Evolutionary conservation across 2,329 filamentous ascomycete genomes (phyloP).

Genomic region (Ophiostoma ips): DNA sequence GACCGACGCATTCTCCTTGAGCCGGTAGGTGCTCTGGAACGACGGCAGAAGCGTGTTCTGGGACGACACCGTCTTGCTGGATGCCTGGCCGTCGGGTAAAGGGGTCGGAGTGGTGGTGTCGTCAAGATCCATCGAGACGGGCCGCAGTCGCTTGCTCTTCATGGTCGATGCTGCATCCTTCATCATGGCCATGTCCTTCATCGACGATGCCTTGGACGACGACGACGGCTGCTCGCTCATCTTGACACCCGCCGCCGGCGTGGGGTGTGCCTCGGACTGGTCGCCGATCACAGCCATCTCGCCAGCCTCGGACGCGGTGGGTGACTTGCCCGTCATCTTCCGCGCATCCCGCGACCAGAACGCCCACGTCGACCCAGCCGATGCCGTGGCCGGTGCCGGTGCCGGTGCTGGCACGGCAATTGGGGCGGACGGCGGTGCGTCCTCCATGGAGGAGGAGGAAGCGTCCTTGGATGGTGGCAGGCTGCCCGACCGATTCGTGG

Average conservation of each 20-base stretch:
- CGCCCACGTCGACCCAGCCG: constrained; percentile 57
- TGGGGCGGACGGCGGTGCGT: constrained; percentile 19
- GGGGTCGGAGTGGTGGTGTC: too few species aligned
- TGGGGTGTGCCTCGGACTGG: constrained; percentile 41
- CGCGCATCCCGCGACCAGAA: constrained; percentile 58
- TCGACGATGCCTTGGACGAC: constrained; percentile 21
- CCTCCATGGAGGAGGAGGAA: too few species aligned
- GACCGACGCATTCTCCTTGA: constrained; percentile 55
- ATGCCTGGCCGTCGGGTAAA: too few species aligned
- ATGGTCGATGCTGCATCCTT: constrained; percentile 17
- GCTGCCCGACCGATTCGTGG: too few species aligned
- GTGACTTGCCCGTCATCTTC: constrained; percentile 21
- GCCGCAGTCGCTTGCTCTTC: constrained; percentile 31
- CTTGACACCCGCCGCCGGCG: constrained; percentile 30
- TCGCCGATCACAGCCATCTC: constrained; percentile 45
- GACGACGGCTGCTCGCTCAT: constrained; percentile 23
- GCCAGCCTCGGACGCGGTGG: constrained; percentile 25
- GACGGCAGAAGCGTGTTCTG: constrained; percentile 60
- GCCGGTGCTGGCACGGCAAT: constrained; percentile 13
- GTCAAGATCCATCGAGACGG: constrained; percentile 35
- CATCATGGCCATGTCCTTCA: constrained; percentile 21
- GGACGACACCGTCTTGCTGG: constrained; percentile 28
- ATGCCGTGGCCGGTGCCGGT: constrained; percentile 21
- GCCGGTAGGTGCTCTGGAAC: constrained; percentile 53
- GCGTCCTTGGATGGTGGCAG: constrained; percentile 19